phyloP scores from a whole-genome alignment of 371 early-diverging fungal genomes.

The Amoeboaphelidium protococcarum region DNA sequence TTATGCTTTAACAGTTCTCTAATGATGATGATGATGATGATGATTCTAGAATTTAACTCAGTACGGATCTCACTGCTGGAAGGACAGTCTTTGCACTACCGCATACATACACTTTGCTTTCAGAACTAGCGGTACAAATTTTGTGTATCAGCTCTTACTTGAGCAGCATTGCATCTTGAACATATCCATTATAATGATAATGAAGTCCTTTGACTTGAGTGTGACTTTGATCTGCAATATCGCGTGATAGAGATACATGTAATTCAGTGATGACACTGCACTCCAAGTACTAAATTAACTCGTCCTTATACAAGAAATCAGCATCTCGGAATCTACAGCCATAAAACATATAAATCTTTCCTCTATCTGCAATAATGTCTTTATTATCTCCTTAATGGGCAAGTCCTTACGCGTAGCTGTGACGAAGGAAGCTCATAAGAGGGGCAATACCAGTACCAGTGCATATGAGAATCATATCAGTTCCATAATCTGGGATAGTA shows the following conservation, averaged over 20 bases:
- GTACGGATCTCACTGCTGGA: too few species aligned
- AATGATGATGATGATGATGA: too few species aligned
- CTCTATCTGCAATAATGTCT: neutral
- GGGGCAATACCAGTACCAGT: constrained; percentile 80
- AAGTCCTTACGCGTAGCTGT: too few species aligned
- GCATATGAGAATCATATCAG: constrained; percentile 42
- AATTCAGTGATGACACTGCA: neutral
- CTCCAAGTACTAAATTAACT: neutral
- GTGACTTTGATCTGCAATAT: neutral
- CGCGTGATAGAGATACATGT: neutral
- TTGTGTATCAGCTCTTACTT: neutral
- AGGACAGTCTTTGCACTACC: too few species aligned
- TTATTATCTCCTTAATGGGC: too few species aligned
- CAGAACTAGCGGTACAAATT: neutral
- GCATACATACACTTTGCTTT: neutral
- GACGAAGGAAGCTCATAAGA: constrained; percentile 49
- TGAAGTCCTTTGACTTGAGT: neutral
- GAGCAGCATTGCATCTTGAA: neutral
- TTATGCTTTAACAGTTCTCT: too few species aligned
- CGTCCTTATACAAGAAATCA: neutral
- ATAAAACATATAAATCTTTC: neutral
- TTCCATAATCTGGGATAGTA: too few species aligned
- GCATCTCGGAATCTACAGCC: neutral
- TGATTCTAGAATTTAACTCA: too few species aligned
- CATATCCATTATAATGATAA: neutral